Evolutionary conservation across 1,139 yeast genomes (phyloP).

Genomic region (Sugiyamaella castrensis): DNA sequence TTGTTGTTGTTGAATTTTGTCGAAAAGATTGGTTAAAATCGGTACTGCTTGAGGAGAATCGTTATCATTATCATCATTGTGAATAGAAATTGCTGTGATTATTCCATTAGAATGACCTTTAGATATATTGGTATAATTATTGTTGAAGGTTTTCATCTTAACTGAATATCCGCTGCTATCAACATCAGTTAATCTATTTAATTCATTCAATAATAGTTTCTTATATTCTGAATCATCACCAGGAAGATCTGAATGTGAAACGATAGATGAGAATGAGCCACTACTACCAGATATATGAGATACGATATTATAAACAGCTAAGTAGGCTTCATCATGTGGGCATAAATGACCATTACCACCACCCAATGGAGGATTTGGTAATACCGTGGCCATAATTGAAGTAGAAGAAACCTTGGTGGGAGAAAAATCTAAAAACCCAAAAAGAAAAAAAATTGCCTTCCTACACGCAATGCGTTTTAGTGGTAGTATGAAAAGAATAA

Average conservation of each 20-base stretch:
- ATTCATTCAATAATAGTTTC: constrained; percentile 7
- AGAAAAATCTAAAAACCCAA: no score
- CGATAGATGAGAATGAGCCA: not conserved
- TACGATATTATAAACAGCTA: constrained; percentile 12
- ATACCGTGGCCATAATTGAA: constrained; percentile 10
- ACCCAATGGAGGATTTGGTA: constrained; percentile 7
- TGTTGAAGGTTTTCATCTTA: no score
- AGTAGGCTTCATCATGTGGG: constrained; percentile 15
- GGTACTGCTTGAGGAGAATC: not conserved
- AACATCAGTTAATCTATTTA: not conserved
- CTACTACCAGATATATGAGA: constrained; percentile 3
- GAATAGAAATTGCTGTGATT: no score
- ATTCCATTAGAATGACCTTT: no score
- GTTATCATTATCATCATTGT: not conserved
- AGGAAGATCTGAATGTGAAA: constrained; percentile 4
- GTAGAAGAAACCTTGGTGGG: not conserved
- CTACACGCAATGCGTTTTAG: no score
- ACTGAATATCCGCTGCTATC: no score
- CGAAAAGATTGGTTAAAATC: constrained; percentile 25
- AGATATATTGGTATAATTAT: no score
- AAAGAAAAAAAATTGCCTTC: no score
- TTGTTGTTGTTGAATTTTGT: constrained; percentile 40
- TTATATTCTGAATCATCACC: constrained; percentile 15
- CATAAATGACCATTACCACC: constrained; percentile 3
- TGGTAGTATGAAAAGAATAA: no score